These are phyloP conservation scores for Cryphonectria naterciae DNA, from an alignment of 2,329 filamentous ascomycete genomes.

Conservation along the genomic window DNA sequence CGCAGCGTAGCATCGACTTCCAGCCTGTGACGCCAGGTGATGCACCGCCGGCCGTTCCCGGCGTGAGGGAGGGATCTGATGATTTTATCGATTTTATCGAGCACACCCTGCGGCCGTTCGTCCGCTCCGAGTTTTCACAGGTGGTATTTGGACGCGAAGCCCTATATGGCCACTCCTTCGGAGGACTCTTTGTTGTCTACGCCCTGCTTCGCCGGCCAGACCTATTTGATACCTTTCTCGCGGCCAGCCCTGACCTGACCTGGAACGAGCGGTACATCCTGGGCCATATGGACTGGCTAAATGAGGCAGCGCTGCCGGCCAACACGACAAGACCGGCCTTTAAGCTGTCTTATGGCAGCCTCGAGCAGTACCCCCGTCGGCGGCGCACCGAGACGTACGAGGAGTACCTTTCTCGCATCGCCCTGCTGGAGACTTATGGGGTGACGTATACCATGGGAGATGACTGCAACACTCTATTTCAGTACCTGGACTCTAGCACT, in stretches of 20 bases:
- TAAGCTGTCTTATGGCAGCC: conserved; percentile 32
- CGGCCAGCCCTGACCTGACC: conserved; percentile 33
- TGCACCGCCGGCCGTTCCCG: conserved; percentile 23
- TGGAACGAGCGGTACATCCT: conserved; percentile 32
- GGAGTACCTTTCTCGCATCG: conserved; percentile 29
- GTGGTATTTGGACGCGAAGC: conserved; percentile 33
- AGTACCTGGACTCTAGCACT: conserved; percentile 28
- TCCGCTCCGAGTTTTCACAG: conserved; percentile 31
- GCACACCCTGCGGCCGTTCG: conserved; percentile 32
- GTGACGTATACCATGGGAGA: conserved; percentile 30
- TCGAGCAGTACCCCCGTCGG: conserved; percentile 32
- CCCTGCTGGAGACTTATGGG: conserved; percentile 21
- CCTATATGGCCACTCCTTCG: conserved; percentile 35
- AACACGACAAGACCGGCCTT: conserved; percentile 30
- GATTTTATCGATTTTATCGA: conserved; percentile 35
- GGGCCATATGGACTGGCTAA: conserved; percentile 27
- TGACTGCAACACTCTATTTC: conserved; percentile 31
- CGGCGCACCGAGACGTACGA: conserved; percentile 33
- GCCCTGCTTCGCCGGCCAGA: conserved; percentile 32
- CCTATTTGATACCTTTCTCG: conserved; percentile 35
- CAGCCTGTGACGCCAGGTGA: conserved; percentile 31
- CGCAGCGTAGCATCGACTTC: conserved; percentile 34
- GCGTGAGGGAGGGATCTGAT: conserved; percentile 28
- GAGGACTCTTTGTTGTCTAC: conserved; percentile 34
- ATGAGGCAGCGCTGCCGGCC: conserved; percentile 18